Base-by-base conservation (phyloP, 257 asterid species). In the Solanum etuberosum region DNA sequence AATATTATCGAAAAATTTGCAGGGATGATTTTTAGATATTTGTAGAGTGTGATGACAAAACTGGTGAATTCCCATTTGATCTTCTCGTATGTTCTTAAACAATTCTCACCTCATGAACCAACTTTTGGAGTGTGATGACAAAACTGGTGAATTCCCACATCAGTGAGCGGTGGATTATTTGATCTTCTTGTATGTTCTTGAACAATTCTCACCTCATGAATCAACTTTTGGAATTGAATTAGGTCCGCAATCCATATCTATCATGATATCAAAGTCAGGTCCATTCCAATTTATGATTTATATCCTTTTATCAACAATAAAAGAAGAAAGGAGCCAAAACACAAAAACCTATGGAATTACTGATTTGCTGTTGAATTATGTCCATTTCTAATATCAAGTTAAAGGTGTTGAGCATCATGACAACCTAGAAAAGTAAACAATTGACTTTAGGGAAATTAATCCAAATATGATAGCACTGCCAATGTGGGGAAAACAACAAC, bases 181-280 rank as follows among this genome's bases (percentile, higher is more conserved):
- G n/a, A 7, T 54, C 25, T 20, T 3, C 63, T 54, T 10, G 1
- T 46, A 46, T 5, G 21, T 15, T 48, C 21, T 48, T 48, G 7
- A 48, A 14, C 2, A 48, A 14, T 15, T 54, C 5, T 7, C 25
- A 54, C n/a, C 11, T 54, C 4, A 54, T 7, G 25, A 54, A 20
- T 2, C 12, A 20, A 54, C 2, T 20, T 20, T 16, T 20, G 65
- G 5, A 0, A 20, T 20, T 54, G 25, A 54, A 54, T 54, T 54
- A 18, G 0, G 0, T 20, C 3, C 4, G 0, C 3, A 0, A 7
- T 71, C 1, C 16, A 14, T 27, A 4, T 67, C 21, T 67, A 13
- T 71, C 27, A 1, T 32, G 0, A 18, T 34, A 32, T 71, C 4
- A 16, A 4, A 8, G 15, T 27, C 1, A 71, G 0, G 3, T 31